These are phyloP conservation scores for Rosa chinensis DNA, from an alignment of 306 rosid genomes.

Conservation along the genomic window DNA sequence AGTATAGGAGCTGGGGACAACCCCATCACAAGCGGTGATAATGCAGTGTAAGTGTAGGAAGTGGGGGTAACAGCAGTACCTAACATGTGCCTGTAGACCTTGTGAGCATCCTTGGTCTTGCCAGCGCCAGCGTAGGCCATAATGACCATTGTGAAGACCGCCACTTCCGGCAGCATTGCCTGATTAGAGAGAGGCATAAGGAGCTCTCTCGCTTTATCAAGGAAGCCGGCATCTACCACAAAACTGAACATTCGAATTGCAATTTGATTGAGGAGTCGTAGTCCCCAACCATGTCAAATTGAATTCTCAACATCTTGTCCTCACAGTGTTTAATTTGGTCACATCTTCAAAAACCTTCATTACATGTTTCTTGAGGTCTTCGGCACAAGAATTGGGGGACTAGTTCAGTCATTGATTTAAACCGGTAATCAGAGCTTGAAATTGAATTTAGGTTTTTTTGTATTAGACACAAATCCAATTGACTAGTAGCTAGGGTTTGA, in stretches of 20 bases:
- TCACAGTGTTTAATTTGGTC: not conserved
- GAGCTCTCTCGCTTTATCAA: too few species aligned
- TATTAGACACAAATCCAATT: too few species aligned
- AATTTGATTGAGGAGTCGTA: not conserved
- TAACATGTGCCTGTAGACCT: not conserved
- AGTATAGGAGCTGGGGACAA: not conserved
- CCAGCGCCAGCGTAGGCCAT: not conserved
- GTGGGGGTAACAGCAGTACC: not conserved
- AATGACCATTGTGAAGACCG: too few species aligned
- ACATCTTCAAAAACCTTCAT: too few species aligned
- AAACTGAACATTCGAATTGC: not conserved
- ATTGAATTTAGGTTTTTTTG: too few species aligned
- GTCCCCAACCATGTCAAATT: not conserved
- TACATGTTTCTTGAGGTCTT: too few species aligned
- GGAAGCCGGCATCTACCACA: not conserved
- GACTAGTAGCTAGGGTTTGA: too few species aligned
- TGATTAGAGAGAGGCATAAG: too few species aligned
- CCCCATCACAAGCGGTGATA: not conserved
- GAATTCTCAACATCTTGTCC: not conserved
- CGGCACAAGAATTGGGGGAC: too few species aligned
- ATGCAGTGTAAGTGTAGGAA: not conserved
- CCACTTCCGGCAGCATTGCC: not conserved
- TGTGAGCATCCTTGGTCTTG: too few species aligned
- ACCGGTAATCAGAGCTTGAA: too few species aligned
- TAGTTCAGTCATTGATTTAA: too few species aligned